Evolutionary conservation across 257 asterid species (phyloP), one percentile per base, ranked within the genome.

Genomic region (Solanum sitiens): DNA sequence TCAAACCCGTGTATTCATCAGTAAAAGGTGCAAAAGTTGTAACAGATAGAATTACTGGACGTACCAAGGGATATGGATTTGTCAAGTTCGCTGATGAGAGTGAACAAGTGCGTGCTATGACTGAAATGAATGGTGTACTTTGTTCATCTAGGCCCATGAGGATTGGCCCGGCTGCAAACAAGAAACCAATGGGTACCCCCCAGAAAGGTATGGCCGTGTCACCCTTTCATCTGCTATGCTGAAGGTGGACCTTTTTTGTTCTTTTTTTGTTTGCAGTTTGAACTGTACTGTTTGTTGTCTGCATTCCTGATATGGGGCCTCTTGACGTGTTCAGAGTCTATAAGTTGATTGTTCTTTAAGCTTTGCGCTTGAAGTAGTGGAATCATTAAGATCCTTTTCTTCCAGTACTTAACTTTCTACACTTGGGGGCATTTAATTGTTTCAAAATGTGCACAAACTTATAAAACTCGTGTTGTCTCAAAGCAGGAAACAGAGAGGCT

Each of bases 401-500:
- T 92, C 95, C 90, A 89, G 94, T 92, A 89, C 91, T 92, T 94
- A 86, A 84, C 92, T 80, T 92, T 84, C 90, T 90, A 90, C 91
- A 89, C 90, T 91, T 95, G 93, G 95, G 92, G 92, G 50, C 85
- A 85, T 89, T 87, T 93, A 92, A 86, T 92, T 89, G 35, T 91
- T 83, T 89, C 44, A 91, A 92, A 92, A 91, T 87, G 76, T 89
- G 90, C 89, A 90, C 90, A 92, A 92, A 87, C 98, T 95, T 93
- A 93, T 95, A 93, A 88, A 90, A 92, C 93, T 94, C 94, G 83
- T 92, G 90, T 93, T 95, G 95, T 95, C 94, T 95, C 94, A 89
- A 92, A 95, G 98, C 98, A 95, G 98, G 98, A 92, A 92, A 94
- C 93, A 93, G 91, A 93, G 97, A 93, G 98, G 95, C 98, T 95